Evolutionary conservation across 148 eudicot species (phyloP).

Genomic region (Rhododendron williamsianum): DNA sequence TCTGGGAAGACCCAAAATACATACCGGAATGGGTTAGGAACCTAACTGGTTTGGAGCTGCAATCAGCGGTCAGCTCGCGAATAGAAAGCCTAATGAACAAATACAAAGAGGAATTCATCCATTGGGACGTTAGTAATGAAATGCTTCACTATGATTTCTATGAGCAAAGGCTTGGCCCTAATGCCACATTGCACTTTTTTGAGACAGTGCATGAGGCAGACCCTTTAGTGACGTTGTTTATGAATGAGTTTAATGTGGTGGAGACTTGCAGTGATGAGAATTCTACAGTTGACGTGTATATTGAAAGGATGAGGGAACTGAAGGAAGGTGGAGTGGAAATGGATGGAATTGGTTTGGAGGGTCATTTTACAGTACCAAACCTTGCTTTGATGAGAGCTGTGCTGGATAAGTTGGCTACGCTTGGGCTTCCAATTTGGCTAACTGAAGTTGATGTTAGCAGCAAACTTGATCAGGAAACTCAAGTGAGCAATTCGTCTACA

Average conservation of each 20-base stretch:
- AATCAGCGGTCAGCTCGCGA: constrained; percentile 43
- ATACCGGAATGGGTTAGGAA: constrained; percentile 64
- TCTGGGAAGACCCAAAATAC: constrained; percentile 75
- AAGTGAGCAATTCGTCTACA: constrained; percentile 30
- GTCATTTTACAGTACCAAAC: constrained; percentile 69
- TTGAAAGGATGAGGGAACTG: constrained; percentile 51
- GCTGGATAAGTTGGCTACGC: constrained; percentile 69
- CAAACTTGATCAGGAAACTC: constrained; percentile 42
- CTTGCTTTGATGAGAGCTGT: constrained; percentile 66
- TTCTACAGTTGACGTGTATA: constrained; percentile 65
- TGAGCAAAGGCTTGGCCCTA: constrained; percentile 60
- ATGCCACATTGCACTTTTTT: constrained; percentile 57
- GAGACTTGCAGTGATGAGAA: constrained; percentile 64
- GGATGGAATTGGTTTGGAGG: constrained; percentile 83
- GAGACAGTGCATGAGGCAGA: constrained; percentile 54
- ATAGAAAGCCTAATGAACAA: constrained; percentile 54
- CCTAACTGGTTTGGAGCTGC: constrained; percentile 40
- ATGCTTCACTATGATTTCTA: constrained; percentile 76
- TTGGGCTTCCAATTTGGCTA: constrained; percentile 80
- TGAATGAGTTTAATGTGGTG: constrained; percentile 88
- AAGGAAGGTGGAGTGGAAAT: constrained; percentile 51
- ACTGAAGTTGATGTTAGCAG: constrained; percentile 82
- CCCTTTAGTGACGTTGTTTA: constrained; percentile 61
- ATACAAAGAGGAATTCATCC: constrained; percentile 67
- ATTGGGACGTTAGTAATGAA: constrained; percentile 94